These are phyloP conservation scores for Phylloporus sp. DNA, from an alignment of 768 basidiomycete species.

Conservation along the genomic window DNA sequence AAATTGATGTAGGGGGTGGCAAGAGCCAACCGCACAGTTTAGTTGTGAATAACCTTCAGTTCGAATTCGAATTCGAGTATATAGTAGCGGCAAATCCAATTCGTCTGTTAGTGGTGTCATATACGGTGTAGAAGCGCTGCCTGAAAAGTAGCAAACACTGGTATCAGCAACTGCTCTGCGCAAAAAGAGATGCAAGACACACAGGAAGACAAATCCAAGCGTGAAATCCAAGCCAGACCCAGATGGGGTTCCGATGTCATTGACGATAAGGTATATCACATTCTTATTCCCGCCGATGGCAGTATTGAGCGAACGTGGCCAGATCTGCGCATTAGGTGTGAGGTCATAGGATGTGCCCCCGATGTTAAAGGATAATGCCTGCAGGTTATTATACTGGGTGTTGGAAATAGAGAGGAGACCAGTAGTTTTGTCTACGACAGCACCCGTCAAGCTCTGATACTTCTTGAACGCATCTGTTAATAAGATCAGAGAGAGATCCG, in stretches of 20 bases:
- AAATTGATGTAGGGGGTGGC: too few species aligned
- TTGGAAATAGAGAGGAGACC: constrained; percentile 24
- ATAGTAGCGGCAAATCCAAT: neutral
- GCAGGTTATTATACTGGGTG: constrained; percentile 19
- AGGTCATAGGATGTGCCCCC: constrained; percentile 10
- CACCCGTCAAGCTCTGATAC: constrained; percentile 8
- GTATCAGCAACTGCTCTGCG: neutral
- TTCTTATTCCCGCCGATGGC: constrained; percentile 19
- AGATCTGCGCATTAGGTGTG: constrained; percentile 14
- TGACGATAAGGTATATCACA: constrained; percentile 22
- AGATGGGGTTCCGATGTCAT: constrained; percentile 8
- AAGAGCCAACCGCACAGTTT: too few species aligned
- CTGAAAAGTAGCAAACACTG: neutral
- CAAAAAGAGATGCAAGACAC: neutral
- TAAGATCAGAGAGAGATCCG: neutral
- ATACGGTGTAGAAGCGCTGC: neutral
- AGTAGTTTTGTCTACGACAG: constrained; percentile 15
- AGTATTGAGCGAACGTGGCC: constrained; percentile 16
- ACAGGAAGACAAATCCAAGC: constrained; percentile 1
- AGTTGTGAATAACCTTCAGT: neutral
- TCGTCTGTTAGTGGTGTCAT: neutral
- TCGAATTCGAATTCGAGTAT: neutral
- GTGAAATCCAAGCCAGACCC: constrained; percentile 13
- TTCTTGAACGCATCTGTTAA: constrained; percentile 14
- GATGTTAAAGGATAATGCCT: constrained; percentile 14